Base-by-base conservation (phyloP, 495 filamentous ascomycete genomes). In the Lasiosphaeris hirsuta region DNA sequence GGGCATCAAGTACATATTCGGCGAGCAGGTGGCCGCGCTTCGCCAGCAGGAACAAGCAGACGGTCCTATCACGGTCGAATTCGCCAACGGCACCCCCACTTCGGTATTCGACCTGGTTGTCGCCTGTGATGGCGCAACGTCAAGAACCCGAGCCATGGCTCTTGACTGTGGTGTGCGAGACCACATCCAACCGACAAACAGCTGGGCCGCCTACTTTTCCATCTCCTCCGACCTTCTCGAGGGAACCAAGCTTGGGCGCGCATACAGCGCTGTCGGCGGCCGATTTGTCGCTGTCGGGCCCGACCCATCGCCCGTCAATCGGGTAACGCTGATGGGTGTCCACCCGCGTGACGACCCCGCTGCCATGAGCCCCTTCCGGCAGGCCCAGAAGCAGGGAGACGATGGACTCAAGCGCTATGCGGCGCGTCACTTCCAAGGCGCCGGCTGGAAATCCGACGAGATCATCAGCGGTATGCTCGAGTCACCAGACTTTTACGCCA, bases 91-190 rank as follows among this genome's bases (percentile, higher is more conserved):
- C 36, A 51, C 57, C 9, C 61, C 71, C 14, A 61, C 66, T 13
- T 51, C 75, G 37, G 61, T 74, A 44, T 81, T 66, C 59, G 78
- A 80, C 59, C 68, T 82, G 17, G 71, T 82, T 34, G 69, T 81
- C 37, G 78, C 72, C 44, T 76, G 73, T 41, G 78, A 82, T 58
- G 78, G 78, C 11, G 68, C 72, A 4, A 77, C 69, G 4, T 81
- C 79, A 35, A 65, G 77, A 30, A 80, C 77, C 47, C 70, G 78
- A 18, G 73, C 75, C 8, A 66, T 78, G 41, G 77, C 74, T 5
- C 61, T 81, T 34, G 69, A 64, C 30, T 72, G 70, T 54, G 68
- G 62, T 39, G 67, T 74, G 7, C 65, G 70, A 46, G 75, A 76
- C 35, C 56, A 80, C 50, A 62, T 77, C 41, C 9, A 42, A 38